Percentiles rank a stretch among this genome's conserved stretches.
These are phyloP conservation scores for Penicillium roqueforti DNA, from an alignment of 495 filamentous ascomycete genomes.

Conservation along the genomic window DNA sequence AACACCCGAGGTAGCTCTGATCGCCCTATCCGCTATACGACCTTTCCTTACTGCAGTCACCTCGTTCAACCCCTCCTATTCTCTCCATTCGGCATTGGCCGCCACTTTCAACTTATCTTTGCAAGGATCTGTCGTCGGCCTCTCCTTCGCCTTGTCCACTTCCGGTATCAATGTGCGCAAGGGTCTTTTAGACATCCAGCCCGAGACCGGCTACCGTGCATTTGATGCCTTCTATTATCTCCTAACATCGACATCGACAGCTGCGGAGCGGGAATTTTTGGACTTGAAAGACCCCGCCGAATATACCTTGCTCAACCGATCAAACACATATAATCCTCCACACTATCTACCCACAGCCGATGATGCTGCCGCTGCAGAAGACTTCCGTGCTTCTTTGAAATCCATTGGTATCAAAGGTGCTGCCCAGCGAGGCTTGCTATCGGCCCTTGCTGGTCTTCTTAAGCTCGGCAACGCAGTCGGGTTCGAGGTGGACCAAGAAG, in stretches of 20 bases:
- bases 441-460: conserved; percentile 76
- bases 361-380: conserved; percentile 88
- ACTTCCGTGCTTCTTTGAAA: conserved; percentile 79
- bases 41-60: conserved; percentile 87
- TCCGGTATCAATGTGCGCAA: conserved; percentile 81
- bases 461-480: conserved; percentile 89
- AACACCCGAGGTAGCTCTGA: conserved; percentile 67
- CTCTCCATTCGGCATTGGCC: conserved; percentile 75
- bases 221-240: conserved; percentile 99
- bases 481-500: conserved; percentile 79
- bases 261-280: conserved; percentile 88
- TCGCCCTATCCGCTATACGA: conserved; percentile 70
- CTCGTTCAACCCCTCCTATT: conserved; percentile 79
- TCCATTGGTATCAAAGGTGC: conserved; percentile 89
- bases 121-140: conserved; percentile 69
- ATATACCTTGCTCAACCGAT: conserved; percentile 75
- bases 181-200: conserved; percentile 77
- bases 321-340: conserved; percentile 81
- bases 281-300: conserved; percentile 71
- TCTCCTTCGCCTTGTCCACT: conserved; percentile 73
- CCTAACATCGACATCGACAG: conserved; percentile 81
- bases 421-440: conserved; percentile 72
- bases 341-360: conserved; percentile 90
- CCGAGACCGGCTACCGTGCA: conserved; percentile 79
- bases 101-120: conserved; percentile 79